phyloP scores from a whole-genome alignment of 2,329 filamentous ascomycete species.

The Emmonsiellopsis sp. region DNA sequence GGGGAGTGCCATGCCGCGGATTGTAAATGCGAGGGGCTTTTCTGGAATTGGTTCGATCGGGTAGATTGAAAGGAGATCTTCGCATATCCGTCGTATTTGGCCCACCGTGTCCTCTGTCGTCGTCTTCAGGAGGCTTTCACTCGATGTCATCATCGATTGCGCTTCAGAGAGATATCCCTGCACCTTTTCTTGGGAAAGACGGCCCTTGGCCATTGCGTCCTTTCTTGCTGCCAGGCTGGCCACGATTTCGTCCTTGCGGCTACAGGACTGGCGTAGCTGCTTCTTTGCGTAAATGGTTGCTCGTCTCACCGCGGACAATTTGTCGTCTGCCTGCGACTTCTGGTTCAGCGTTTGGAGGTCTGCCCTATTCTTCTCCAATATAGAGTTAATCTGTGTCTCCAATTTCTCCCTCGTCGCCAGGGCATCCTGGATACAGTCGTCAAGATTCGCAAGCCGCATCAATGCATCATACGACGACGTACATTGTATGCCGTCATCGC shows the following conservation, averaged over 20 bases:
- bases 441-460: constrained; percentile 79
- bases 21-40: constrained; percentile 69
- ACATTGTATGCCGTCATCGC: constrained; percentile 33
- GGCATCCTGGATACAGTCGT: constrained; percentile 86
- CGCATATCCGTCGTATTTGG: constrained; percentile 81
- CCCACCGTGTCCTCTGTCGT: constrained; percentile 61
- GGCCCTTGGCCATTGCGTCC: constrained; percentile 58
- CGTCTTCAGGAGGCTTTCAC: constrained; percentile 46
- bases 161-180: constrained; percentile 55
- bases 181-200: constrained; percentile 49
- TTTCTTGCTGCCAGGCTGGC: constrained; percentile 57
- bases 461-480: constrained; percentile 81
- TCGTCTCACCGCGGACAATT: constrained; percentile 33
- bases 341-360: constrained; percentile 23
- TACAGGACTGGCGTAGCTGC: constrained; percentile 52
- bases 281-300: constrained; percentile 57
- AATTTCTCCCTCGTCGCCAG: constrained; percentile 66
- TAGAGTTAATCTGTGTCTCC: constrained; percentile 63
- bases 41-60: constrained; percentile 61
- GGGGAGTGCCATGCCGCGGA: constrained; percentile 67
- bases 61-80: constrained; percentile 71
- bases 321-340: constrained; percentile 32
- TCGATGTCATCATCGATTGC: constrained; percentile 49
- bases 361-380: constrained; percentile 30
- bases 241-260: constrained; percentile 58